These are phyloP conservation scores for Beauveria pseudobassiana DNA, from an alignment of 2,329 filamentous ascomycete species.

Conservation along the genomic window DNA sequence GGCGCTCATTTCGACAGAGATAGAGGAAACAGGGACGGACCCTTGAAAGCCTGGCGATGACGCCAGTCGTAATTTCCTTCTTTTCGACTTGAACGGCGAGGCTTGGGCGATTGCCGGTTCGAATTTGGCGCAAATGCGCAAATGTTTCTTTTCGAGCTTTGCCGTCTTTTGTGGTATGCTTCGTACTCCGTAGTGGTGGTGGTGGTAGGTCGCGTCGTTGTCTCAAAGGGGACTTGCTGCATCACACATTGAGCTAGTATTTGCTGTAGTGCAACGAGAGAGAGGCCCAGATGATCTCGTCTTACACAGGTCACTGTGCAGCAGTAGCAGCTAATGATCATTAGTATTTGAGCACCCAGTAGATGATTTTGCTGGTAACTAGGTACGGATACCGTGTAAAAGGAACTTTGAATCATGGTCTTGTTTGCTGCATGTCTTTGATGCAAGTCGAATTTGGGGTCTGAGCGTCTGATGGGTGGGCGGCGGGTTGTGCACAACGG, in stretches of 20 bases:
- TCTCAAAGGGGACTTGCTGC: not conserved
- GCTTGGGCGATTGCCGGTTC: not conserved
- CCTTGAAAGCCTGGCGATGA: conserved; percentile 3
- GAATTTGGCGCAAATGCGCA: not conserved
- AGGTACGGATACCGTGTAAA: too few species aligned
- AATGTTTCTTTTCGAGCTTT: not conserved
- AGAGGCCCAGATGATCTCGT: not conserved
- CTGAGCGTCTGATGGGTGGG: not conserved
- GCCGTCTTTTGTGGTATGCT: too few species aligned
- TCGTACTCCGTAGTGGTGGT: too few species aligned
- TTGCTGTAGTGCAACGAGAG: conserved; percentile 3
- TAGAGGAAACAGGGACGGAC: not conserved
- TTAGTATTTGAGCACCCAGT: not conserved
- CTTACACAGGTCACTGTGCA: not conserved
- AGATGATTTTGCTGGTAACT: too few species aligned
- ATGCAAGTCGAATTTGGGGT: not conserved
- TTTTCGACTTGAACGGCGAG: not conserved
- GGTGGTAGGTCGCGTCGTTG: not conserved
- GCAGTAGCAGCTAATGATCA: not conserved
- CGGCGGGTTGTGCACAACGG: too few species aligned
- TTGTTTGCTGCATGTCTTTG: conserved; percentile 8
- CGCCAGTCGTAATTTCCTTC: conserved; percentile 10
- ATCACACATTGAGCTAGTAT: not conserved
- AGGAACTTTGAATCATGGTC: not conserved
- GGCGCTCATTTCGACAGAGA: not conserved